phyloP scores from a whole-genome alignment of 192 early-diverging fungal species.

The Gonapodya prolifera region DNA sequence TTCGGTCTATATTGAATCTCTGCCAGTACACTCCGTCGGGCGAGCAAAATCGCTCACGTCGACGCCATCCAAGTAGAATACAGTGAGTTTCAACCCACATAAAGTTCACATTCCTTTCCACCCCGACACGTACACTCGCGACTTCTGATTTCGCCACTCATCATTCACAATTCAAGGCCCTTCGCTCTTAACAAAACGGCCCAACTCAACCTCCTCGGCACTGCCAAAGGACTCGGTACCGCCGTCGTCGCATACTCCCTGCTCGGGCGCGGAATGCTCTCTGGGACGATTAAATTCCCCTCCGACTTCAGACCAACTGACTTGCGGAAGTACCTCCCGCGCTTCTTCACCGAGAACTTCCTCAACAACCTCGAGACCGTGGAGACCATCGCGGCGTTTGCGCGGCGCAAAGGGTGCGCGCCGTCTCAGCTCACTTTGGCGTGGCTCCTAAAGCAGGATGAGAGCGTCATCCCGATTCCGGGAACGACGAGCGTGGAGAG shows the following conservation, averaged over 20 bases:
- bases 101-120: too few species aligned
- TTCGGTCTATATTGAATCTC: conserved; percentile 46
- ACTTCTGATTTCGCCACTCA: too few species aligned
- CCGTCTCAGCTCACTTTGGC: not conserved
- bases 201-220: not conserved
- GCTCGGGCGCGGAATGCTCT: not conserved
- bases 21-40: conserved; percentile 45
- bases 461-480: not conserved
- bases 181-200: too few species aligned
- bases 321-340: not conserved
- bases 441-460: not conserved
- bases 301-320: not conserved
- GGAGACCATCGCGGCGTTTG: not conserved
- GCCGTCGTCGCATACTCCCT: not conserved
- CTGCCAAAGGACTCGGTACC: not conserved
- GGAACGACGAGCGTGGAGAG: not conserved
- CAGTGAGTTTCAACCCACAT: too few species aligned
- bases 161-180: too few species aligned
- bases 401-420: not conserved
- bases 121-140: too few species aligned
- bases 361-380: not conserved
- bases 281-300: not conserved
- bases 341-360: not conserved
- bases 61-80: too few species aligned
- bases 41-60: too few species aligned